Evolutionary conservation across 768 basidiomycete species (phyloP).

Genomic region (Russula brevipes): DNA sequence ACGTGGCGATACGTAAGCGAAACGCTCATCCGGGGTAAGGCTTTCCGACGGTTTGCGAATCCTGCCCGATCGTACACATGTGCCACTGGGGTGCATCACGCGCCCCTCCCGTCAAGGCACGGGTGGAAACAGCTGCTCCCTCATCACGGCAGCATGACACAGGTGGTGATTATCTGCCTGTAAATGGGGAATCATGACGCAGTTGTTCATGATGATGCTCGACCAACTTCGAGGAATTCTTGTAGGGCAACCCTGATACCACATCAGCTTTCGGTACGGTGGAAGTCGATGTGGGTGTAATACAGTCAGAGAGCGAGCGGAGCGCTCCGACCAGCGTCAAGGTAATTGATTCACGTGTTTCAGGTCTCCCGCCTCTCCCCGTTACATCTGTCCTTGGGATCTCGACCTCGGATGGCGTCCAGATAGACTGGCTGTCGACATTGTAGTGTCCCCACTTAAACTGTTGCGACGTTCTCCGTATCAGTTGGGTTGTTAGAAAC

Average conservation of each 20-base stretch:
- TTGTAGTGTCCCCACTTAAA: background rate
- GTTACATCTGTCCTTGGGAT: background rate
- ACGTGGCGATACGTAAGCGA: conserved; percentile 5
- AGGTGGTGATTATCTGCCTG: background rate
- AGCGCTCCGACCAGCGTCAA: conserved; percentile 1
- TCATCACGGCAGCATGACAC: background rate
- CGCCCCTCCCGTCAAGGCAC: background rate
- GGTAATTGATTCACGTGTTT: background rate
- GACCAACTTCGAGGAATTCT: background rate
- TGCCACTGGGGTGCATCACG: conserved; percentile 6
- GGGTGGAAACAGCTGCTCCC: background rate
- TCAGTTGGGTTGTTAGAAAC: background rate
- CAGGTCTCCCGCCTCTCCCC: background rate
- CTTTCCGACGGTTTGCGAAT: conserved; percentile 10
- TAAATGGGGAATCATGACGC: background rate
- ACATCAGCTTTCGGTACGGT: background rate
- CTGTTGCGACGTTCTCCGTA: background rate
- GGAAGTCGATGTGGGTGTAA: background rate
- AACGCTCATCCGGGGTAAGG: background rate
- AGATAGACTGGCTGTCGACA: conserved; percentile 6
- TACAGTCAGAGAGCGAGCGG: background rate
- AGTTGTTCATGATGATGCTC: background rate
- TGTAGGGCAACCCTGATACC: background rate
- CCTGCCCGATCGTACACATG: conserved; percentile 7
- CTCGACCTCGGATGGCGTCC: background rate